These are phyloP conservation scores for Pisolithus tinctorius DNA, from an alignment of 768 basidiomycete species.

Conservation along the genomic window DNA sequence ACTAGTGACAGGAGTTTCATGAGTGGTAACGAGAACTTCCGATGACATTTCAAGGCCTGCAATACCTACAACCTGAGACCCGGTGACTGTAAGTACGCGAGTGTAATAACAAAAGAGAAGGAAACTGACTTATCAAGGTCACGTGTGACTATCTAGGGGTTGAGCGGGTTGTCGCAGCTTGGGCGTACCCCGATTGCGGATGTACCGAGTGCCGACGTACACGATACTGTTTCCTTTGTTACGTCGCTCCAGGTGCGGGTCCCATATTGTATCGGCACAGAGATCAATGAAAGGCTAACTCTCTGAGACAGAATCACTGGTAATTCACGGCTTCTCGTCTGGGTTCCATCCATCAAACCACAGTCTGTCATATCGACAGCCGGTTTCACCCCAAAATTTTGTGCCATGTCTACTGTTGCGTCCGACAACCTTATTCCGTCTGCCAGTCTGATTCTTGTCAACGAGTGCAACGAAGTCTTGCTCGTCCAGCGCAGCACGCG, in stretches of 20 bases:
- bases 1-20: background rate
- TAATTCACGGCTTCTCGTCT: background rate
- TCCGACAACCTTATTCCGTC: slow-evolving; percentile 45
- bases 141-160: background rate
- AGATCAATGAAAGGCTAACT: too few species aligned
- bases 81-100: background rate
- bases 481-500: slow-evolving; percentile 66
- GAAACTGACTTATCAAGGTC: background rate
- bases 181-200: too few species aligned
- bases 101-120: background rate
- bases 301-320: too few species aligned
- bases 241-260: background rate
- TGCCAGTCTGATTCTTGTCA: slow-evolving; percentile 61
- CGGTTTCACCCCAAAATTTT: background rate
- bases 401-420: background rate
- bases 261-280: background rate
- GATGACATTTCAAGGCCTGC: background rate
- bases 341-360: background rate
- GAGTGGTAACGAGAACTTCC: background rate
- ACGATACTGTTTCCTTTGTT: background rate
- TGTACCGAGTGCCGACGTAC: too few species aligned
- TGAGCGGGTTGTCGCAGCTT: too few species aligned
- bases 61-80: background rate
- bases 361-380: background rate
- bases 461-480: slow-evolving; percentile 59